Evolutionary conservation across 192 early-diverging fungal genomes (phyloP).

Genomic region (Paraglomus brasilianum): DNA sequence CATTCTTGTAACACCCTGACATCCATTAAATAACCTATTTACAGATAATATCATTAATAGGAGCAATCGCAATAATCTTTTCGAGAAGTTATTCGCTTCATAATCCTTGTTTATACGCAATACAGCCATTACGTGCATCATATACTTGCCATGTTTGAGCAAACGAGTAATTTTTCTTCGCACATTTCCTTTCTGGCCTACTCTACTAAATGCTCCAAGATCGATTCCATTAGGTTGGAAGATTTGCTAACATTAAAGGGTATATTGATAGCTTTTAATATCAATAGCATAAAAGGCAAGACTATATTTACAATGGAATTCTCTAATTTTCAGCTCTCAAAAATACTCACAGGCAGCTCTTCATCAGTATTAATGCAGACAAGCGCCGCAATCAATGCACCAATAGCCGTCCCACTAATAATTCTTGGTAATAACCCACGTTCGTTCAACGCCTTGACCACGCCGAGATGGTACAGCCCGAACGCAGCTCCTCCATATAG

Average conservation of each 20-base stretch:
- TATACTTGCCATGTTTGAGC: slow-evolving; percentile 58
- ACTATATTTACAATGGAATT: too few relatives aligned
- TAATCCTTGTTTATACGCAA: not conserved
- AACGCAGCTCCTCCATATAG: slow-evolving; percentile 72
- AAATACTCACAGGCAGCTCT: slow-evolving; percentile 60
- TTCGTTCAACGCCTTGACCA: slow-evolving; percentile 70
- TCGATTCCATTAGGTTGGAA: slow-evolving; percentile 62
- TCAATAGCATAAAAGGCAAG: too few relatives aligned
- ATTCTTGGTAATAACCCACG: slow-evolving; percentile 66
- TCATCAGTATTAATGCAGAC: slow-evolving; percentile 77
- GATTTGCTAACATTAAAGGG: slow-evolving; percentile 48
- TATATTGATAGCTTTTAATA: too few relatives aligned
- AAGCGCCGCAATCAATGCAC: slow-evolving; percentile 71
- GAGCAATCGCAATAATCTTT: not conserved
- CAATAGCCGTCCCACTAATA: slow-evolving; percentile 73
- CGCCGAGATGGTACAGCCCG: slow-evolving; percentile 75
- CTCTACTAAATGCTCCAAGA: slow-evolving; percentile 63
- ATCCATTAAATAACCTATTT: slow-evolving; percentile 67
- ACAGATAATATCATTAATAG: slow-evolving; percentile 9
- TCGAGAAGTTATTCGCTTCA: not conserved
- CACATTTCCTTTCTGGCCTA: slow-evolving; percentile 55
- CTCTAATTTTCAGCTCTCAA: too few relatives aligned
- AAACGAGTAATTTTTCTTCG: slow-evolving; percentile 64
- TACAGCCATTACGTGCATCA: not conserved
- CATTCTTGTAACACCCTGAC: slow-evolving; percentile 74